Percentiles rank a stretch among this genome's conserved stretches.
Conservation (phyloP, 495 filamentous ascomycete genomes). For the Aspergillus wentii region DNA sequence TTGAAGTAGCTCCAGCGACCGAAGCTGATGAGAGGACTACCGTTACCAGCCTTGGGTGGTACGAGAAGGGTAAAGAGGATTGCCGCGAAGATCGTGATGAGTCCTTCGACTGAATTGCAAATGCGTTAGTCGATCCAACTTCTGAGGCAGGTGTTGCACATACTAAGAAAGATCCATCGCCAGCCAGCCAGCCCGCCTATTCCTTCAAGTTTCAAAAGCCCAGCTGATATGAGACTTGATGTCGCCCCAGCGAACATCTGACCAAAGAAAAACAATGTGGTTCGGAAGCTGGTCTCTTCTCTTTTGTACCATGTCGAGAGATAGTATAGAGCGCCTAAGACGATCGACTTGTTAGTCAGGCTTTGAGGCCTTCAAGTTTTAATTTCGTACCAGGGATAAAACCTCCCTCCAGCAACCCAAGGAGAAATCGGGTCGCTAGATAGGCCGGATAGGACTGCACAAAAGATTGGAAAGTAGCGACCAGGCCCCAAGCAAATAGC, state of each 20-base stretch:
- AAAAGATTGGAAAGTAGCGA: conserved; percentile 57
- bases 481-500: conserved; percentile 54
- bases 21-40: conserved; percentile 36
- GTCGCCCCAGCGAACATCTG: conserved; percentile 48
- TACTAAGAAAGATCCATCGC: conserved; percentile 58
- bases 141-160: too few species aligned
- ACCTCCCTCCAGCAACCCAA: conserved; percentile 54
- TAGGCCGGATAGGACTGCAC: conserved; percentile 46
- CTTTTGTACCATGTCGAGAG: conserved; percentile 58
- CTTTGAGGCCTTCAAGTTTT: too few species aligned
- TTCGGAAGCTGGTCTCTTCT: conserved; percentile 49
- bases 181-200: conserved; percentile 47
- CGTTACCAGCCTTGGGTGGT: conserved; percentile 35
- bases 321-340: conserved; percentile 50
- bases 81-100: conserved; percentile 48
- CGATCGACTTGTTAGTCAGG: too few species aligned
- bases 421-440: conserved; percentile 46
- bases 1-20: conserved; percentile 40
- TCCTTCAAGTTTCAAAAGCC: conserved; percentile 47
- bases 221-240: conserved; percentile 47
- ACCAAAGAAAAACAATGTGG: conserved; percentile 52
- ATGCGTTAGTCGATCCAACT: too few species aligned
- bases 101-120: conserved; percentile 39
- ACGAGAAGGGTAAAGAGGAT: conserved; percentile 46
- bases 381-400: conserved; percentile 48